Evolutionary conservation across 306 rosid genomes (phyloP), one percentile per base, ranked within the genome.

Genomic region (Spatholobus suberectus): DNA sequence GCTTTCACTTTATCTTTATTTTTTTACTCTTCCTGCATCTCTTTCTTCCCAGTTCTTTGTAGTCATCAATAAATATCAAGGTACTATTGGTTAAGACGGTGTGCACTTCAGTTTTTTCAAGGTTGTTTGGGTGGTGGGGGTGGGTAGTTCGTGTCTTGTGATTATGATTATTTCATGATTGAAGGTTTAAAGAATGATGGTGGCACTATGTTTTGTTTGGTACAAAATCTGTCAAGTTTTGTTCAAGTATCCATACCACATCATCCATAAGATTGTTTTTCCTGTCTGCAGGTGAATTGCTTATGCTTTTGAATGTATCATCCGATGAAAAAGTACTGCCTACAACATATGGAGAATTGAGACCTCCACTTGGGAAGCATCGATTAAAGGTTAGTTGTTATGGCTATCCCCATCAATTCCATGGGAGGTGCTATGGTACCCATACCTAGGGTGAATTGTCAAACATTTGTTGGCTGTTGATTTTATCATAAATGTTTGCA

Each of bases 311-410:
- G 88, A 86, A 85, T 71, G 91, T 96, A 84, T 82, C 91, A 44
- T 90, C 94, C 1, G 97, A 96, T 84, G 97, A 90, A 85, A 94
- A 91, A 70, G 73, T 88, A 32, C 82, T 96, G 86, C 95, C 93
- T 20, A 96, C 99, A 58, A 92, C 99, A 66, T 96, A 94, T 82
- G 99, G 99, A 84, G 95, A 92, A 81, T 84, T 96, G 82, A 90
- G 90, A 90, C 99, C 99, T 85, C 99, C 99, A 57, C 99, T 96
- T 81, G 98, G 98, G 81, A 96, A 92, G 89, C 90, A 96, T 85
- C 96, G 99, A 68, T 83, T 96, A 74, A 96, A 94, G 98, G 99
- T 96, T 83, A 80, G 89, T 85, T 74, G 61, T 58, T 57, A 35
- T 26, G 62, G 47, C 46, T 35, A 35, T 38, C 49, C 55, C 43